Conservation (phyloP, 1,139 yeast species). For the Pichia cactophila region DNA sequence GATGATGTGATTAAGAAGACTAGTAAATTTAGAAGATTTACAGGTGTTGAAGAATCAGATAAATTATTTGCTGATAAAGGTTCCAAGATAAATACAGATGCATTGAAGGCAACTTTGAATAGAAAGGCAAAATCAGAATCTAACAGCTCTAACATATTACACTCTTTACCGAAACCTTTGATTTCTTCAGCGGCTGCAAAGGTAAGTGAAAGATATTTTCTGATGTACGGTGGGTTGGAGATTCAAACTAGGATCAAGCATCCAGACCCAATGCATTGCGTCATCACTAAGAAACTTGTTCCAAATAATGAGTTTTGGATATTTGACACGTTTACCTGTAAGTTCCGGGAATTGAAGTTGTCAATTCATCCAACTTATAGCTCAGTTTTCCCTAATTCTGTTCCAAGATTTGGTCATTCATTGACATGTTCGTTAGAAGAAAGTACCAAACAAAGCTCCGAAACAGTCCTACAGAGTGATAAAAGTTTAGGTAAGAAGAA, state of each 20-base stretch:
- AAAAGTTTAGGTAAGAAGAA: neutral
- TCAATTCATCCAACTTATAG: constrained; percentile 34
- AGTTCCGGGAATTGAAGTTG: constrained; percentile 32
- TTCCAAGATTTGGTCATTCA: constrained; percentile 42
- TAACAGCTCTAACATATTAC: constrained; percentile 1
- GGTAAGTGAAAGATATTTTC: constrained; percentile 34
- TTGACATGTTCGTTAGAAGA: constrained; percentile 29
- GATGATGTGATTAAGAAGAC: neutral
- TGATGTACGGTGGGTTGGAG: constrained; percentile 42
- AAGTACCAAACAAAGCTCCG: constrained; percentile 1
- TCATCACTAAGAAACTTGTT: constrained; percentile 29
- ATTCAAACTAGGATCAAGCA: constrained; percentile 26
- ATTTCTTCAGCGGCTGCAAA: constrained; percentile 32
- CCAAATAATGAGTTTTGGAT: constrained; percentile 36
- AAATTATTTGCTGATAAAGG: neutral
- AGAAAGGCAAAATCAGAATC: constrained; percentile 3
- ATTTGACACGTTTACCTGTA: constrained; percentile 32
- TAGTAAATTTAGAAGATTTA: neutral
- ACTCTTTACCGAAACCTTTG: constrained; percentile 32
- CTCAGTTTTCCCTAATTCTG: constrained; percentile 31
- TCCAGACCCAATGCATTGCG: constrained; percentile 26
- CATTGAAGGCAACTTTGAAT: neutral
- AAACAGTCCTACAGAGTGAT: neutral
- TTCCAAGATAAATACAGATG: neutral
- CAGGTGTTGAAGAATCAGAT: neutral